A percentile compares a stretch with the other conserved stretches of the same genome.
phyloP scores from a whole-genome alignment of 1,284 basidiomycete genomes.

The Ceratobasidium sp. region DNA sequence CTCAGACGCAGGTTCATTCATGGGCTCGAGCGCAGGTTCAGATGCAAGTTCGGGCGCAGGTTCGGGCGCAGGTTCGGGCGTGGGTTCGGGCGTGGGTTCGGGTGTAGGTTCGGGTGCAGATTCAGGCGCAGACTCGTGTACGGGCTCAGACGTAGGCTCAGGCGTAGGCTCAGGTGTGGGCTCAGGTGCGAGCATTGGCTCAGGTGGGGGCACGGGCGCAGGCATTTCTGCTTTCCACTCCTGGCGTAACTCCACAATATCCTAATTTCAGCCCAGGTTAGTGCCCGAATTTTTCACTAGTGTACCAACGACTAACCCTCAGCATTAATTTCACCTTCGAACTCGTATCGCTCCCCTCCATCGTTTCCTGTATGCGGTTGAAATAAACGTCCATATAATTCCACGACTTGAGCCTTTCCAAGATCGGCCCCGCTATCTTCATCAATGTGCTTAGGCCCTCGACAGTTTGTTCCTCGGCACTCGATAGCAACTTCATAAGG shows the following conservation, averaged over 20 bases:
- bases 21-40: too few relatives aligned
- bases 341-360: conserved; percentile 55
- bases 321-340: conserved; percentile 68
- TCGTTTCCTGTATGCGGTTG: conserved; percentile 58
- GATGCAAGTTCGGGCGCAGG: too few relatives aligned
- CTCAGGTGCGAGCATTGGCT: too few relatives aligned
- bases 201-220: too few relatives aligned
- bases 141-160: too few relatives aligned
- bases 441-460: conserved; percentile 67
- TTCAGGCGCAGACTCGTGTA: too few relatives aligned
- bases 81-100: too few relatives aligned
- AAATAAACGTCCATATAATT: conserved; percentile 64
- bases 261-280: conserved; percentile 51
- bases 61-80: too few relatives aligned
- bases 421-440: conserved; percentile 62
- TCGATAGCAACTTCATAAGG: conserved; percentile 63
- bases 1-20: too few relatives aligned
- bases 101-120: too few relatives aligned
- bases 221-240: not conserved
- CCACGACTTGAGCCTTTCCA: conserved; percentile 59
- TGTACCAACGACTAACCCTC: conserved; percentile 53
- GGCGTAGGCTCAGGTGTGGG: too few relatives aligned
- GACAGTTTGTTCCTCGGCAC: conserved; percentile 69
- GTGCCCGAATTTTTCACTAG: not conserved
- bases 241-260: conserved; percentile 62